Evolutionary conservation across 805 yeast genomes (phyloP), one percentile per base, ranked within the genome.

Genomic region (Starmerella sirachaensis): DNA sequence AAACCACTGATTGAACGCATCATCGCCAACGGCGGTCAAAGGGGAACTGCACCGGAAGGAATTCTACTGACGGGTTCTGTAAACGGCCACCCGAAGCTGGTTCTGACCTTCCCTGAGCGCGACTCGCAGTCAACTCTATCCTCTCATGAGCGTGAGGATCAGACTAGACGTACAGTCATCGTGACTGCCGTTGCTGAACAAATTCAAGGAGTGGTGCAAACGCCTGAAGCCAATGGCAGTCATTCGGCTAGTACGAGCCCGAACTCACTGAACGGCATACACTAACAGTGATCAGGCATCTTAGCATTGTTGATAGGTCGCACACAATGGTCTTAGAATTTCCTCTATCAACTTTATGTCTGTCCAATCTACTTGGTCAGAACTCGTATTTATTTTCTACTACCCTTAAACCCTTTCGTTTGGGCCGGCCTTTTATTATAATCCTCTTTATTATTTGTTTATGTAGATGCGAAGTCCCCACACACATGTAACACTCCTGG

Each of bases 401-500:
- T 28, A 22, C 24, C 11, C 24, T 11, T 9, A 11, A 11, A 22
- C 11, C 24, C 24, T 22, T 22, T 21, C 11, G 24, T 21, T 8
- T 21, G 10, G 11, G 24, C 24, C 24, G 24, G 17, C 13, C 29
- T 5, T 11, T 26, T 14, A 5, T 20, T 25, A 12, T 32, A 20
- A 14, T 3, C 18, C 7, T n/a, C 25, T 14, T 18, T 25, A 27
- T 26, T 31, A 34, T 40, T 26, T 35, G 18, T 31, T 14, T 8
- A 18, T 29, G 11, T 13, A 18, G 21, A 14, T 3, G 13, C 16
- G 37, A 59, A 58, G 43, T 73, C 78, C 3, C 68, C 62, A 31
- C 81, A 80, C 2, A 80, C 61, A 48, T 83, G 94, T 77, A 81
- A 77, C 2, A 84, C 74, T 33, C 78, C 88, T 0, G 94, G 94